Evolutionary conservation across 164 flowering plant genomes (phyloP).

Genomic region (Vitis labrusca): DNA sequence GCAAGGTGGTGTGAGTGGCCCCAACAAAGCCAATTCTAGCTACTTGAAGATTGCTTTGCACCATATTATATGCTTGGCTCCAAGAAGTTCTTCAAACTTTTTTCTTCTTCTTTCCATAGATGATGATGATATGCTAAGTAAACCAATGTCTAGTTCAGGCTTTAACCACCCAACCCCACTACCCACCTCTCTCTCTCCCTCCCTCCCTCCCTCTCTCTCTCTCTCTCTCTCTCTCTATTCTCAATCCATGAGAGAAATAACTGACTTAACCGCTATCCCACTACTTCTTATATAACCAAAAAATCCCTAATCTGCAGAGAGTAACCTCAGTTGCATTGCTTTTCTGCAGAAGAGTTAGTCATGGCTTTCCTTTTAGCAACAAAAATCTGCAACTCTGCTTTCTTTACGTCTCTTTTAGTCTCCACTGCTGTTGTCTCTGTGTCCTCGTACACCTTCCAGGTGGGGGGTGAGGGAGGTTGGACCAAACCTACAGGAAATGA

Average conservation of each 20-base stretch:
- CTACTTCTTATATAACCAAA: neutral
- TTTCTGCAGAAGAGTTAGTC: neutral
- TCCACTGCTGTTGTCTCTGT: constrained; percentile 14
- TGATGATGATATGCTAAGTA: too few relatives aligned
- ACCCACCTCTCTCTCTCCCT: too few relatives aligned
- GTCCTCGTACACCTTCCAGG: constrained; percentile 36
- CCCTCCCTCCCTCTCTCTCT: neutral
- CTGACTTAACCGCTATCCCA: neutral
- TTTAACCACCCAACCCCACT: constrained; percentile 4
- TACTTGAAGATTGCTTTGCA: too few relatives aligned
- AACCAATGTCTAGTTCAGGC: neutral
- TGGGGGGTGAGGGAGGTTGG: constrained; percentile 62
- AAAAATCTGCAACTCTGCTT: constrained; percentile 2
- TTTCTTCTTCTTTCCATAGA: too few relatives aligned
- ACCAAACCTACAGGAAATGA: constrained; percentile 38
- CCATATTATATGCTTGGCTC: too few relatives aligned
- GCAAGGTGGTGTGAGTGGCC: too few relatives aligned
- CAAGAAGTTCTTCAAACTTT: too few relatives aligned
- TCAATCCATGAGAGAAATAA: neutral
- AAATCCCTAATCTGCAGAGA: neutral
- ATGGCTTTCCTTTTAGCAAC: constrained; percentile 22
- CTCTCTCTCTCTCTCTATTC: neutral
- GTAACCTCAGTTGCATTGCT: neutral
- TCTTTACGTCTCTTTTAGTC: constrained; percentile 11
- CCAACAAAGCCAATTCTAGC: too few relatives aligned